phyloP scores from a whole-genome alignment of 306 rosid genomes.

The Hippophae rhamnoides region DNA sequence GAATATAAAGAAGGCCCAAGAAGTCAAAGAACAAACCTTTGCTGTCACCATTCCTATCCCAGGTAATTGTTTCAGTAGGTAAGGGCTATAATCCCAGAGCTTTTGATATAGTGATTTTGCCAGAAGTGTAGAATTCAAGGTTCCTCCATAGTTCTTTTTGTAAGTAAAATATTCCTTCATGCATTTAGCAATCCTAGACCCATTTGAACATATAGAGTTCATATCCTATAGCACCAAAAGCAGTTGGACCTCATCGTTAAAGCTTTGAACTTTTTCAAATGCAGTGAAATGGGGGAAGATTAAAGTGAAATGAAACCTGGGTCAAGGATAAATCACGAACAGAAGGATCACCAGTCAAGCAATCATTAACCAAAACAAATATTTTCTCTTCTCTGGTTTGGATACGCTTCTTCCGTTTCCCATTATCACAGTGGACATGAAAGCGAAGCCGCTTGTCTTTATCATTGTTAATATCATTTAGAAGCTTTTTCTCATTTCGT shows the following conservation, averaged over 20 bases:
- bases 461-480: slow-evolving; percentile 78
- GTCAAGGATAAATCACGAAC: slow-evolving; percentile 74
- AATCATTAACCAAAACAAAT: slow-evolving; percentile 78
- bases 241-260: slow-evolving; percentile 16
- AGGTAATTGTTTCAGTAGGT: slow-evolving; percentile 85
- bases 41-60: slow-evolving; percentile 99
- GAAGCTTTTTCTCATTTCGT: slow-evolving; percentile 85
- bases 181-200: slow-evolving; percentile 85
- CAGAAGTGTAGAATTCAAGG: slow-evolving; percentile 59
- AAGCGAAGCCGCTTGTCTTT: slow-evolving; percentile 84
- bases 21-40: slow-evolving; percentile 41
- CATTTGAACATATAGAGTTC: slow-evolving; percentile 89
- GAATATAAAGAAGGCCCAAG: slow-evolving; percentile 3
- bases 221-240: slow-evolving; percentile 50
- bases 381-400: slow-evolving; percentile 92
- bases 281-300: slow-evolving; percentile 19
- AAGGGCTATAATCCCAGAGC: slow-evolving; percentile 96
- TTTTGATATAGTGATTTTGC: slow-evolving; percentile 80
- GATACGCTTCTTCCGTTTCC: slow-evolving; percentile 82
- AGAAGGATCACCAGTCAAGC: slow-evolving; percentile 92
- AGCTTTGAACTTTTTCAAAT: slow-evolving; percentile 4
- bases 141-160: slow-evolving; percentile 76
- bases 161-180: slow-evolving; percentile 81
- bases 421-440: slow-evolving; percentile 63
- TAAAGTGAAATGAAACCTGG: slow-evolving; percentile 45